phyloP scores from a whole-genome alignment of 2,329 filamentous ascomycete species.

The Fusarium buxicola region DNA sequence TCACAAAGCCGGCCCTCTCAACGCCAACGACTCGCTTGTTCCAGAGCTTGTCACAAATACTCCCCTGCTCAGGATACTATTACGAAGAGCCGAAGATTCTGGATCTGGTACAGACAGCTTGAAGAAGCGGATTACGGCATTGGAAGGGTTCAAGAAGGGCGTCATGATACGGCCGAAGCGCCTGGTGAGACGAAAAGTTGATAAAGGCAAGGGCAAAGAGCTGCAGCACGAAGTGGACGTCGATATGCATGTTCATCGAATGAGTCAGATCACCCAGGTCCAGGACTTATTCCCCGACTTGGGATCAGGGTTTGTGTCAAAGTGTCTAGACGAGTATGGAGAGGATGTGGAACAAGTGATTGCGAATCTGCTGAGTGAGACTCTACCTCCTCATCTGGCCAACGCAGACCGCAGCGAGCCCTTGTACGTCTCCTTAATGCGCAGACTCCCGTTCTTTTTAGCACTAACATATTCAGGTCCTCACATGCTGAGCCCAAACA shows the following conservation, averaged over 20 bases:
- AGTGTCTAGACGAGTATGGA: slow-evolving; percentile 81
- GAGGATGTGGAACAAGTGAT: slow-evolving; percentile 84
- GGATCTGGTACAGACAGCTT: slow-evolving; percentile 65
- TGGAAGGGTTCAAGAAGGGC: slow-evolving; percentile 71
- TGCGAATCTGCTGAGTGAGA: slow-evolving; percentile 82
- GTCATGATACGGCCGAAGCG: slow-evolving; percentile 63
- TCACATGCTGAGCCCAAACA: slow-evolving; percentile 43
- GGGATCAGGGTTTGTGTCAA: slow-evolving; percentile 83
- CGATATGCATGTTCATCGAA: slow-evolving; percentile 79
- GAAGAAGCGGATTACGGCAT: slow-evolving; percentile 68
- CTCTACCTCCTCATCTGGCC: slow-evolving; percentile 76
- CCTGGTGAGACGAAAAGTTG: slow-evolving; percentile 64
- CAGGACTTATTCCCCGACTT: slow-evolving; percentile 93
- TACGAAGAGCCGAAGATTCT: slow-evolving; percentile 63
- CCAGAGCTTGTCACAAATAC: slow-evolving; percentile 85
- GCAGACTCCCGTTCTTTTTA: not conserved
- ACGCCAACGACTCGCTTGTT: slow-evolving; percentile 77
- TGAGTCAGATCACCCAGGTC: slow-evolving; percentile 89
- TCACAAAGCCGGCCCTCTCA: slow-evolving; percentile 66
- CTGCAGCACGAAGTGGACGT: slow-evolving; percentile 53
- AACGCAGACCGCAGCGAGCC: slow-evolving; percentile 72
- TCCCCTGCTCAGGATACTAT: slow-evolving; percentile 75
- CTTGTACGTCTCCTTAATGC: slow-evolving; percentile 59
- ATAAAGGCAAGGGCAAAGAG: slow-evolving; percentile 73
- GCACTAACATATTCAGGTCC: slow-evolving; percentile 46